A percentile compares a stretch with the other conserved stretches of the same genome.
These are phyloP conservation scores for Hypoxylon sp. DNA, from an alignment of 2,329 filamentous ascomycete species.

Conservation along the genomic window DNA sequence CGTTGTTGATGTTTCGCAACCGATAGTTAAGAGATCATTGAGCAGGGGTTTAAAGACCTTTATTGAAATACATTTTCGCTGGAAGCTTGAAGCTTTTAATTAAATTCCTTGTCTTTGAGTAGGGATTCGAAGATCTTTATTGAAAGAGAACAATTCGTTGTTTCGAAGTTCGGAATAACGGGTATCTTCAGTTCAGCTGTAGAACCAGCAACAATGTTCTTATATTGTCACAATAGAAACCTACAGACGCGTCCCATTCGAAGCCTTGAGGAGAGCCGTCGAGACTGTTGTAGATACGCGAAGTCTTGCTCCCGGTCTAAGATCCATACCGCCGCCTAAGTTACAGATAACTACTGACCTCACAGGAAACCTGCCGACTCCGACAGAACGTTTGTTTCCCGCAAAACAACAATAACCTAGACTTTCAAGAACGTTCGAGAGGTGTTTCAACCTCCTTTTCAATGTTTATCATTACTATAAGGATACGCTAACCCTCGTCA, in stretches of 20 bases:
- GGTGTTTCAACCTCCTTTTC: background rate
- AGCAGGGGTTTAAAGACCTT: no score
- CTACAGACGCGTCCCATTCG: background rate
- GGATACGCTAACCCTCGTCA: slow-evolving; percentile 24
- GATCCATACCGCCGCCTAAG: background rate
- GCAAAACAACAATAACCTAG: no score
- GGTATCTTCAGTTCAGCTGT: background rate
- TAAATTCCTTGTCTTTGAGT: no score
- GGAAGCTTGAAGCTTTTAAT: no score
- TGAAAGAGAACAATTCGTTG: background rate
- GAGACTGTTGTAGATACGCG: background rate
- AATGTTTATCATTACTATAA: slow-evolving; percentile 34
- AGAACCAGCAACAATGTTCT: slow-evolving; percentile 18
- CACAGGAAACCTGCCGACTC: no score
- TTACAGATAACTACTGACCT: background rate
- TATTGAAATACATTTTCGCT: no score
- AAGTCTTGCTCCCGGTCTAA: background rate
- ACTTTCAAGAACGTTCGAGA: background rate
- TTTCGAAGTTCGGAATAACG: background rate
- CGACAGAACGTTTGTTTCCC: no score
- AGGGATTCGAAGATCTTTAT: no score
- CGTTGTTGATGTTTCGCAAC: no score
- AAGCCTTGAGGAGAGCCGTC: background rate
- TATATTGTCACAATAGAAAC: background rate
- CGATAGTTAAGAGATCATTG: no score